A percentile compares a stretch with the other conserved stretches of the same genome.
These are phyloP conservation scores for Starmerella etchellsii DNA, from an alignment of 805 yeast genomes.

Conservation along the genomic window DNA sequence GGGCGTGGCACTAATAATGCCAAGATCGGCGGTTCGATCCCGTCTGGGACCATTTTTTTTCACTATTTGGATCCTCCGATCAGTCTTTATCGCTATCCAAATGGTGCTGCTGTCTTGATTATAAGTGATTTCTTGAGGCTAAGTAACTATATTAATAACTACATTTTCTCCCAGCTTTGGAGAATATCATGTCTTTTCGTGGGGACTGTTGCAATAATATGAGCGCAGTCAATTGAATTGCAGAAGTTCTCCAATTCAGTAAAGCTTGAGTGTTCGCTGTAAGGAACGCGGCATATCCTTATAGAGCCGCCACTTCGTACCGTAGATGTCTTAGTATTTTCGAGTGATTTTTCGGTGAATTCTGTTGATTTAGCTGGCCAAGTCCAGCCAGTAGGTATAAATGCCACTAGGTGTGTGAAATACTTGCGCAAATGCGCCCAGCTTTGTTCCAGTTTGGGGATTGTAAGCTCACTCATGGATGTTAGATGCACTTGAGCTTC, in stretches of 20 bases:
- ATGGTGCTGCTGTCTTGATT: no score
- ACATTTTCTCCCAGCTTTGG: slow-evolving; percentile 12
- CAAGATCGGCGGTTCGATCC: slow-evolving; percentile 39
- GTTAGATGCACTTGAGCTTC: slow-evolving; percentile 57
- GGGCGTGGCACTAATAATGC: slow-evolving; percentile 49
- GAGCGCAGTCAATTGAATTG: slow-evolving; percentile 35
- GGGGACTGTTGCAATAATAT: slow-evolving; percentile 68
- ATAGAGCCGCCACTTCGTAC: slow-evolving; percentile 24
- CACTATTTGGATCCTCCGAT: no score
- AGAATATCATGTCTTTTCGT: slow-evolving; percentile 17
- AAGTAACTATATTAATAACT: neutral
- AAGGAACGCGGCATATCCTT: slow-evolving; percentile 58
- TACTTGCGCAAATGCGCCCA: slow-evolving; percentile 35
- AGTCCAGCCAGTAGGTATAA: slow-evolving; percentile 89
- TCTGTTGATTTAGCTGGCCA: slow-evolving; percentile 28
- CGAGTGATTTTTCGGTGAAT: slow-evolving; percentile 12
- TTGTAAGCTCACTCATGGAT: slow-evolving; percentile 44
- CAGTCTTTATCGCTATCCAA: no score
- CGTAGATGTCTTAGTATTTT: slow-evolving; percentile 11
- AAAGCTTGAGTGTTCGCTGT: slow-evolving; percentile 88
- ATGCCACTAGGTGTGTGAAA: slow-evolving; percentile 54
- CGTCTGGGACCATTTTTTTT: slow-evolving; percentile 26
- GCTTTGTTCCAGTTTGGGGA: slow-evolving; percentile 34
- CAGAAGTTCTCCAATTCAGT: slow-evolving; percentile 63
- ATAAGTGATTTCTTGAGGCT: neutral